Percentiles rank a stretch among this genome's conserved stretches.
Conservation (phyloP, 1,284 basidiomycete species). For the Austropuccinia psidii region DNA sequence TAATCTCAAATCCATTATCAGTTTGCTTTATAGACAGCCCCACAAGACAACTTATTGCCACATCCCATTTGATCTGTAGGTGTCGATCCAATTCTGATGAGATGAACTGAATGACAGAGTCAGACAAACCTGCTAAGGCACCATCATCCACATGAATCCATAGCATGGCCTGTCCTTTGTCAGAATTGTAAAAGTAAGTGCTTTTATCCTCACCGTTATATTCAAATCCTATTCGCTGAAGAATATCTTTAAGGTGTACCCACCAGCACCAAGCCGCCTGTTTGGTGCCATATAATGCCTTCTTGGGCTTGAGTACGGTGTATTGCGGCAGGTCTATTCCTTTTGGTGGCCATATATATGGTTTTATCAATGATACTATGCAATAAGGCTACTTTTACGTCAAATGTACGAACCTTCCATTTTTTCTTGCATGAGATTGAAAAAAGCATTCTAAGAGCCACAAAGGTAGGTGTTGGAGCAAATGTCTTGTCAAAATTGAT, state of each 20-base stretch:
- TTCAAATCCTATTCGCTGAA: not conserved
- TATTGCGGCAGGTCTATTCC: no score
- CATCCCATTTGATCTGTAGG: not conserved
- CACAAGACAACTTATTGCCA: not conserved
- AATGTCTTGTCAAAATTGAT: no score
- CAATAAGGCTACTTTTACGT: no score
- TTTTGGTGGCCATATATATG: no score
- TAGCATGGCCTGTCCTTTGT: not conserved
- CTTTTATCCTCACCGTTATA: no score
- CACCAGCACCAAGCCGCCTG: not conserved
- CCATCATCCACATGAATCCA: constrained; percentile 7
- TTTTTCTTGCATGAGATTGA: no score
- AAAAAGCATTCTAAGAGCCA: no score
- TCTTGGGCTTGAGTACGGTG: not conserved
- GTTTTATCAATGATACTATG: no score
- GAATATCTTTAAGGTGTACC: not conserved
- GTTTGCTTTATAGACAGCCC: not conserved
- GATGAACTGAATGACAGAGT: no score
- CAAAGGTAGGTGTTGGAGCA: no score
- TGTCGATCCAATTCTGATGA: not conserved
- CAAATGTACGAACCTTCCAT: no score
- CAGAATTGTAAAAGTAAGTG: not conserved
- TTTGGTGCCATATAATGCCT: not conserved
- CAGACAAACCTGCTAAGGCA: not conserved
- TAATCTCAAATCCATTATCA: not conserved